Conservation (phyloP, 2,329 filamentous ascomycete species). For the Cladosporium austrohemisphaericum region DNA sequence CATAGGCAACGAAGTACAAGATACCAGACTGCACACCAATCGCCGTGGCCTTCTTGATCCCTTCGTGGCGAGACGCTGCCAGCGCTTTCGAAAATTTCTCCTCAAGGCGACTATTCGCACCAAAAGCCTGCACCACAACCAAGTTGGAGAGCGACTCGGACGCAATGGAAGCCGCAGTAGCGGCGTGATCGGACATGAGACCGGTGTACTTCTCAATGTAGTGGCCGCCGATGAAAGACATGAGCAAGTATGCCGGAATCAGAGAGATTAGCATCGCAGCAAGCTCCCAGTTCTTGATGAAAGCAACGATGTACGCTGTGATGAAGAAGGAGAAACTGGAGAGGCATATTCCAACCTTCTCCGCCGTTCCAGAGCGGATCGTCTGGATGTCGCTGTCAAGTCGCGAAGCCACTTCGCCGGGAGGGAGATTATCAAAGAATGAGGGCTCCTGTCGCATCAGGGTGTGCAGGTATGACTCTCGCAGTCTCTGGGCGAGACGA, state of each 20-base stretch:
- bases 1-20: conserved; percentile 65
- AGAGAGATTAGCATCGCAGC: conserved; percentile 62
- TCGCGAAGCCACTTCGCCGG: conserved; percentile 61
- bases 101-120: conserved; percentile 57
- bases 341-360: conserved; percentile 66
- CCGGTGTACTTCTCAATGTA: conserved; percentile 52
- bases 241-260: conserved; percentile 59
- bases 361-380: conserved; percentile 64
- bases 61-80: conserved; percentile 48
- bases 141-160: conserved; percentile 60
- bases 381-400: conserved; percentile 64
- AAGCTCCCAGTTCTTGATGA: conserved; percentile 59
- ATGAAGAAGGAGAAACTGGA: conserved; percentile 62
- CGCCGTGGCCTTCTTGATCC: conserved; percentile 56
- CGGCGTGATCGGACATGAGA: conserved; percentile 51
- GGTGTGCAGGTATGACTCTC: conserved; percentile 57
- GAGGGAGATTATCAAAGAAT: conserved; percentile 61
- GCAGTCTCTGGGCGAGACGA: conserved; percentile 59
- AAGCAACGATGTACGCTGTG: conserved; percentile 64
- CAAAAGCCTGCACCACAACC: conserved; percentile 39
- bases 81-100: conserved; percentile 55
- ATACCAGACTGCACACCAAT: conserved; percentile 57
- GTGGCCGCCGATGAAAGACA: conserved; percentile 54
- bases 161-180: conserved; percentile 59
- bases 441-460: conserved; percentile 59